These are phyloP conservation scores for Epicoccum nigrum DNA, from an alignment of 2,329 filamentous ascomycete species.

Conservation along the genomic window DNA sequence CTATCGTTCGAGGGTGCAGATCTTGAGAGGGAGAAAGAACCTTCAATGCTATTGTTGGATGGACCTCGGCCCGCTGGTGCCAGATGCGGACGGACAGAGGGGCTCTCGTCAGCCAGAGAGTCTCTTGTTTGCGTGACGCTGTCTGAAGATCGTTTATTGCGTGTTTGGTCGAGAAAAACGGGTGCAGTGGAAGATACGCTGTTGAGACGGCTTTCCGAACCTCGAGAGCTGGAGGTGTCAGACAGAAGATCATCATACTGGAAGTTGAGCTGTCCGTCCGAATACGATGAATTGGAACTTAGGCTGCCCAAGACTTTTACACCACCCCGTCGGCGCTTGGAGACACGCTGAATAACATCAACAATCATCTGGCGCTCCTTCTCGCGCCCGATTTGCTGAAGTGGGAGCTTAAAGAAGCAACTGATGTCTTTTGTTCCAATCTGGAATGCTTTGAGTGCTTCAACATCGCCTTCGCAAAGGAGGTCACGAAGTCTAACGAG, in stretches of 20 bases:
- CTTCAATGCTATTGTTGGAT: conserved; percentile 42
- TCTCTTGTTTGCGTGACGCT: conserved; percentile 33
- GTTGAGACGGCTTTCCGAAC: conserved; percentile 54
- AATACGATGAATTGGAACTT: conserved; percentile 61
- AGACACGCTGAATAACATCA: conserved; percentile 73
- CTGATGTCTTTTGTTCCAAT: conserved; percentile 87
- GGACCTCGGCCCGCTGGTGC: conserved; percentile 25
- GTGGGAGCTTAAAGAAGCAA: conserved; percentile 87
- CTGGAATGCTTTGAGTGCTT: conserved; percentile 73
- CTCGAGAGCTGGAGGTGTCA: conserved; percentile 60
- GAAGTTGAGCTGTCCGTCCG: conserved; percentile 57
- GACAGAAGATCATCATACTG: conserved; percentile 58
- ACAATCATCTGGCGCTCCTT: conserved; percentile 74
- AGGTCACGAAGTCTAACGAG: conserved; percentile 75
- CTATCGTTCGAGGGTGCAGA: conserved; percentile 38
- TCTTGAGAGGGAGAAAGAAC: conserved; percentile 31
- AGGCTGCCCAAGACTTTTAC: conserved; percentile 55
- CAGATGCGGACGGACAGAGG: conserved; percentile 31
- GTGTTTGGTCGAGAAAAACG: conserved; percentile 35
- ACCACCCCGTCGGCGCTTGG: conserved; percentile 63
- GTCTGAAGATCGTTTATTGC: conserved; percentile 39
- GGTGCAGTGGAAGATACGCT: conserved; percentile 36
- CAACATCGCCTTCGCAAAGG: conserved; percentile 74
- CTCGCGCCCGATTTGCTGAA: conserved; percentile 78
- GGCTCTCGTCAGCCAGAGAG: conserved; percentile 31